Conservation (phyloP, 176 grass and related monocot species). For the Sorghum bicolor region Sorghum_bicolor_NCBIv3 NC_012879.2:55663001-55663500, state of each 20-base stretch:
- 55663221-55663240: conserved; percentile 77
- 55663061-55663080: neutral
- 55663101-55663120: neutral
- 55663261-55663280: conserved; percentile 89
- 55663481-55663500: conserved; percentile 39
- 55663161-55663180: conserved; percentile 26
- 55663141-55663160: neutral
- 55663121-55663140: neutral
- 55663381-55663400: conserved; percentile 34
- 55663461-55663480: conserved; percentile 26
- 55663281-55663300: conserved; percentile 71
- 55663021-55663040: no score
- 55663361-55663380: conserved; percentile 64
- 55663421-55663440: conserved; percentile 36
- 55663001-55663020: no score
- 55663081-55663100: conserved; percentile 21
- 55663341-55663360: conserved; percentile 57
- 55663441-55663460: conserved; percentile 19
- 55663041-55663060: neutral
- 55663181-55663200: conserved; percentile 69
- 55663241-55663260: conserved; percentile 92
- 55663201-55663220: conserved; percentile 83
- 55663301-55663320: conserved; percentile 60
- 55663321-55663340: conserved; percentile 58
- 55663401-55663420: conserved; percentile 51